Base-by-base conservation (phyloP, 2,329 filamentous ascomycete species). In the Trichoderma sp. region DNA sequence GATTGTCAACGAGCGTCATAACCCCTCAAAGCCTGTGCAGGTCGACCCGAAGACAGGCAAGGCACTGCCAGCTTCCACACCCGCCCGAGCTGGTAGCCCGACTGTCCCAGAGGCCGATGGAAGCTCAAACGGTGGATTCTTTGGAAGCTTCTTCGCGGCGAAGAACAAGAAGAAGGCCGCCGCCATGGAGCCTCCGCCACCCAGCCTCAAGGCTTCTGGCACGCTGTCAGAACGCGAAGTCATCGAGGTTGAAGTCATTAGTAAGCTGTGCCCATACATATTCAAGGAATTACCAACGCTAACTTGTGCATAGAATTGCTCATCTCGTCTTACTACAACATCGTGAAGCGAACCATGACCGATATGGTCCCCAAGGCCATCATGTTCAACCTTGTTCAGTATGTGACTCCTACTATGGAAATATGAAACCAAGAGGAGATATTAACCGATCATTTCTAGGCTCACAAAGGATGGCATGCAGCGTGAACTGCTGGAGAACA, bases 151-250 rank as follows among this genome's bases (percentile, higher is more conserved):
- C 89, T 99, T 98, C 80, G 94, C 96, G 12, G 95, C 93, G 80
- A 99, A 98, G 89, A 99, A 98, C 86, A 99, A 98, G 91, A 99
- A 99, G 89, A 98, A 98, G 91, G 97, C 97, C 84, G 96, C 96
- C n/a, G 95, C 95, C 62, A 99, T 99, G 96, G 96, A 99, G 81
- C 87, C 96, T 15, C 96, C 96, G 51, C 96, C 96, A 74, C 90
- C 96, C 34, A 95, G 90, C 56, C 89, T 99, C 72, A 99, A 98
- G 86, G 96, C 96, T 39, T 97, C 94, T 3, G 95, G 96, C 56
- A 97, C 92, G 30, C 86, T 99, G 51, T 97, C 93, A 6, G 96
- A 99, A 84, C 94, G 96, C 73, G 96, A 99, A 82, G 91, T 91
- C 73, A 93, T 97, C 75, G 96, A 99, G 82, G 96, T 99, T 61